Percentiles rank a stretch among this genome's conserved stretches.
Evolutionary conservation across 768 basidiomycete genomes (phyloP).

Genomic region (Trametes elegans): DNA sequence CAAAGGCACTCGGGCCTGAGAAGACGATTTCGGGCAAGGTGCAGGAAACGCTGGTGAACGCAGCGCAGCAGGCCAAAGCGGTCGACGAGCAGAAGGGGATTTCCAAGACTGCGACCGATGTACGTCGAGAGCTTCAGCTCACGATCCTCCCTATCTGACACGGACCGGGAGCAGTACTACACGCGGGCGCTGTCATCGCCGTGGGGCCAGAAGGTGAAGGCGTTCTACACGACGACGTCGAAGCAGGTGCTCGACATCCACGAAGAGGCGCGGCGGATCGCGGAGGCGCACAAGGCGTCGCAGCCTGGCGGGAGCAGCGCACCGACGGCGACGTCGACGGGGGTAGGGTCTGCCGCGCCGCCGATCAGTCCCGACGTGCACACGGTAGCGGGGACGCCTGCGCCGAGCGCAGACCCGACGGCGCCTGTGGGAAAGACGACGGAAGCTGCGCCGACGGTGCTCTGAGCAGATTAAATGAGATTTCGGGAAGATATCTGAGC

Average conservation of each 20-base stretch:
- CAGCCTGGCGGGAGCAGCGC: background rate
- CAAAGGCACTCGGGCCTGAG: slow-evolving; percentile 72
- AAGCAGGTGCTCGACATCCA: slow-evolving; percentile 93
- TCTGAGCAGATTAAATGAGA: too few species aligned
- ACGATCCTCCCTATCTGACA: too few species aligned
- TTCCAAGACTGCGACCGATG: slow-evolving; percentile 66
- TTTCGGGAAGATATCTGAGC: background rate
- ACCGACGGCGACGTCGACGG: slow-evolving; percentile 18
- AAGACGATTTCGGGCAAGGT: slow-evolving; percentile 78
- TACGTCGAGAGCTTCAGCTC: too few species aligned
- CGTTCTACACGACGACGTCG: slow-evolving; percentile 84
- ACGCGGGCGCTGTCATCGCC: slow-evolving; percentile 70
- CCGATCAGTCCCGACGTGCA: slow-evolving; percentile 22
- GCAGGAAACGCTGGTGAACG: slow-evolving; percentile 59
- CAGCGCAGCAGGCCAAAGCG: slow-evolving; percentile 64
- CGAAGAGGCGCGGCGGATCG: slow-evolving; percentile 86
- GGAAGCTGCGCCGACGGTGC: slow-evolving; percentile 20
- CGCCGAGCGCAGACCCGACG: background rate
- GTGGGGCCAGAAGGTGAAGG: slow-evolving; percentile 68
- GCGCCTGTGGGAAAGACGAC: slow-evolving; percentile 11
- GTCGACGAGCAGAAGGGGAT: slow-evolving; percentile 84
- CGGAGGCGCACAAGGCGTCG: slow-evolving; percentile 55
- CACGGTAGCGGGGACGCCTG: slow-evolving; percentile 3
- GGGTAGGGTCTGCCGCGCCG: slow-evolving; percentile 23
- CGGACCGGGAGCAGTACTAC: slow-evolving; percentile 81